These are phyloP conservation scores for Ophiostoma australiae DNA, from an alignment of 2,329 filamentous ascomycete genomes.

Conservation along the genomic window DNA sequence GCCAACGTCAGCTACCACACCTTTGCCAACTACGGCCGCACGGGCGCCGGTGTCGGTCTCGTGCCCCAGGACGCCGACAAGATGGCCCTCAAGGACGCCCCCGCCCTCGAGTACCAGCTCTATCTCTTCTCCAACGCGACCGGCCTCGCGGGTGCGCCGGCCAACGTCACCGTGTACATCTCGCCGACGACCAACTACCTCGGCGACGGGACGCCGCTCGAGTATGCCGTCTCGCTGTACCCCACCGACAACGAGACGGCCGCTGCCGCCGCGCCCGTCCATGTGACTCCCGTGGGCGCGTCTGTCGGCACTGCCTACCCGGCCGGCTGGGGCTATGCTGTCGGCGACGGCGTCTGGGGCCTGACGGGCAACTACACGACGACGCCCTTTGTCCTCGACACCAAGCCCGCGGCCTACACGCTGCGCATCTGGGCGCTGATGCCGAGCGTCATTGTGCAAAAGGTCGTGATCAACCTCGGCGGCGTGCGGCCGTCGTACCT, in stretches of 20 bases:
- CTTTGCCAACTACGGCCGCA: constrained; percentile 53
- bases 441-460: constrained; percentile 51
- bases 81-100: constrained; percentile 45
- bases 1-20: constrained; percentile 45
- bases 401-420: constrained; percentile 42
- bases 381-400: constrained; percentile 38
- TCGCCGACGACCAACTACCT: constrained; percentile 52
- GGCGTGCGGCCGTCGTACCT: constrained; percentile 52
- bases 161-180: constrained; percentile 47
- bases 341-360: constrained; percentile 46
- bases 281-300: constrained; percentile 40
- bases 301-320: constrained; percentile 42
- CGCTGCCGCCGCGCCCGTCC: constrained; percentile 32
- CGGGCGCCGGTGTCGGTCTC: constrained; percentile 53
- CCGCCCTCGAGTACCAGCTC: constrained; percentile 56
- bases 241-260: constrained; percentile 33
- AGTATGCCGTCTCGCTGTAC: constrained; percentile 48
- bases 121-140: constrained; percentile 54
- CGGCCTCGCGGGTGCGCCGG: constrained; percentile 29
- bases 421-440: constrained; percentile 49
- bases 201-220: constrained; percentile 45
- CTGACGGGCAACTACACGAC: constrained; percentile 42
- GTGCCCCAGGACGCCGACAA: constrained; percentile 49
- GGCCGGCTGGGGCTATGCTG: constrained; percentile 40
- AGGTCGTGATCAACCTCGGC: constrained; percentile 52